A percentile compares a stretch with the other conserved stretches of the same genome.
Evolutionary conservation across 2,329 filamentous ascomycete species (phyloP).

Genomic region (Sporothrix pallida): DNA sequence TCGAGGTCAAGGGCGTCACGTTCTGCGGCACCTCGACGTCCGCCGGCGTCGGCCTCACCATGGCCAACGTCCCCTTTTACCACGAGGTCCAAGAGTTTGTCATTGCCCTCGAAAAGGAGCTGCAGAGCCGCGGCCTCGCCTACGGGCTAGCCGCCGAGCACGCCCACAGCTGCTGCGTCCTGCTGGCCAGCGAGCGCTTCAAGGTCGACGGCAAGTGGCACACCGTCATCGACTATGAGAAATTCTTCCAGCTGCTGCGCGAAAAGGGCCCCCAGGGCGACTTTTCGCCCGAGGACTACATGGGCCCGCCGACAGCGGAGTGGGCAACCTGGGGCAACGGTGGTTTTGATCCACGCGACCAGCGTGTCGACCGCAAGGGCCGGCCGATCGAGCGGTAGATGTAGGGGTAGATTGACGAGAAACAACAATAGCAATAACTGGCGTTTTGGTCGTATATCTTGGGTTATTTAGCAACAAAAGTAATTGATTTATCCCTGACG

Average conservation of each 20-base stretch:
- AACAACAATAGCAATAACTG: background rate
- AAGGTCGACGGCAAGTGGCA: conserved; percentile 80
- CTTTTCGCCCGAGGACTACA: conserved; percentile 89
- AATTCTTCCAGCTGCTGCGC: conserved; percentile 85
- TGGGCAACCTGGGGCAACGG: conserved; percentile 96
- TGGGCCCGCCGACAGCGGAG: conserved; percentile 81
- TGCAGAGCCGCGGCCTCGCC: conserved; percentile 71
- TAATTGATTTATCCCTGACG: too few species aligned
- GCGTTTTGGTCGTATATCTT: background rate
- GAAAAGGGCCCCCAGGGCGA: conserved; percentile 67
- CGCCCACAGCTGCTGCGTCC: conserved; percentile 89
- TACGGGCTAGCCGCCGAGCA: conserved; percentile 97
- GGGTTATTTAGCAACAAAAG: conserved; percentile 5
- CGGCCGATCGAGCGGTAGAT: conserved; percentile 59
- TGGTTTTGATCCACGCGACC: conserved; percentile 89
- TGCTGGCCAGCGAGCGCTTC: conserved; percentile 85
- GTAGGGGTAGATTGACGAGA: background rate
- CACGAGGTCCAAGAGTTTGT: conserved; percentile 87
- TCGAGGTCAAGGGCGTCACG: conserved; percentile 95
- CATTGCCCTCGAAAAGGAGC: conserved; percentile 70
- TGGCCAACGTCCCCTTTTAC: conserved; percentile 97
- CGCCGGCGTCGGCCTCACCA: conserved; percentile 84
- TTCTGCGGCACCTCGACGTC: conserved; percentile 92
- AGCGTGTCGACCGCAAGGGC: conserved; percentile 85
- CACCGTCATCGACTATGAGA: conserved; percentile 86